A percentile compares a stretch with the other conserved stretches of the same genome.
Evolutionary conservation across 768 basidiomycete species (phyloP).

Genomic region (Nevesoporus exiguus): DNA sequence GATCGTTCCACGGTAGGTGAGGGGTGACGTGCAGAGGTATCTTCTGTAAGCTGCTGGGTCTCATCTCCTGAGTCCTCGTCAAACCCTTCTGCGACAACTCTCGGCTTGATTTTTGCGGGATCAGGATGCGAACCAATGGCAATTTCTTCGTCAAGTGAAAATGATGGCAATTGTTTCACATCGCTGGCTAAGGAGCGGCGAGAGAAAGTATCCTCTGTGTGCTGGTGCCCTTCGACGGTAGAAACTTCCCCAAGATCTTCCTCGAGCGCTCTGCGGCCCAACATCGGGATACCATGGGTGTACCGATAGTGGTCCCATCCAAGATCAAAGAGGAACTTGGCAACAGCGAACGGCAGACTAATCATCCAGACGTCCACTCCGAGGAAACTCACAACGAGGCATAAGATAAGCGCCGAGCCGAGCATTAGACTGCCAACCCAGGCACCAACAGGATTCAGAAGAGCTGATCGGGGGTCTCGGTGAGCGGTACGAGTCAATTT

Average conservation of each 20-base stretch:
- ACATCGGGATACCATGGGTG: slow-evolving; percentile 21
- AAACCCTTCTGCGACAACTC: too few relatives aligned
- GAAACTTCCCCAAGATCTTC: background rate
- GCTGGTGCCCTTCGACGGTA: background rate
- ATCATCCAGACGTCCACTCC: slow-evolving; percentile 84
- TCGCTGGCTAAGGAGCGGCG: background rate
- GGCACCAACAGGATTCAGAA: slow-evolving; percentile 76
- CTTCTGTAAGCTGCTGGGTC: too few relatives aligned
- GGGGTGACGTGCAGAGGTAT: too few relatives aligned
- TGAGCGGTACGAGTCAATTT: slow-evolving; percentile 36
- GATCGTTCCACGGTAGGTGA: too few relatives aligned
- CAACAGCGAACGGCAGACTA: slow-evolving; percentile 72
- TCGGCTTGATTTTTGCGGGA: background rate
- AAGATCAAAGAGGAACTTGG: slow-evolving; percentile 69
- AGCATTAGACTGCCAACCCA: slow-evolving; percentile 69
- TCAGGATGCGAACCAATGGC: background rate
- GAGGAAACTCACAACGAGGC: slow-evolving; percentile 74
- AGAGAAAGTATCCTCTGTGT: background rate
- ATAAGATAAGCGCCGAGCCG: slow-evolving; percentile 58
- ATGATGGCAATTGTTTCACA: background rate
- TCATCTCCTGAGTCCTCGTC: too few relatives aligned
- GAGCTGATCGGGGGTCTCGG: slow-evolving; percentile 53
- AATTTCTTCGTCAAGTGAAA: background rate
- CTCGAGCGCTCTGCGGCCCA: slow-evolving; percentile 2
- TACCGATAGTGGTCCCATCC: slow-evolving; percentile 53